Evolutionary conservation across 371 early-diverging fungal genomes (phyloP).

Genomic region (Nematocida sp.): DNA sequence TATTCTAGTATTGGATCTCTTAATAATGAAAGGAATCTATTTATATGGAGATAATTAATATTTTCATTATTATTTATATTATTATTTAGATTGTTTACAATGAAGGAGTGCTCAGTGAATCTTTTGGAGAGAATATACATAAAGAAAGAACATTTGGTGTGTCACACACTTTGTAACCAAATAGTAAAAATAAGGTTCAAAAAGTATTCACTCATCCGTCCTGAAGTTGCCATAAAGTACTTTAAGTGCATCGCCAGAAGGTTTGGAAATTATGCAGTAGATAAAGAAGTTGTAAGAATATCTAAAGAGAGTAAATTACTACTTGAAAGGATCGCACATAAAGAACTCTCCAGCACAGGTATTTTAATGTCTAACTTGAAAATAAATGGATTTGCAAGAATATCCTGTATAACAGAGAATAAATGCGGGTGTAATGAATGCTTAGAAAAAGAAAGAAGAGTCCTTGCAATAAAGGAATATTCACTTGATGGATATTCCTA

Average conservation of each 20-base stretch:
- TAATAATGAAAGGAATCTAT: no score
- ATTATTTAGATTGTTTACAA: slow-evolving; percentile 36
- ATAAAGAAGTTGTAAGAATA: background rate
- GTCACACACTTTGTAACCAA: slow-evolving; percentile 32
- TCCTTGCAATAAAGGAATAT: background rate
- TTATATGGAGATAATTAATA: background rate
- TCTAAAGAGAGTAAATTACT: slow-evolving; percentile 32
- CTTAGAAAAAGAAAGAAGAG: background rate
- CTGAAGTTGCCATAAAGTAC: slow-evolving; percentile 50
- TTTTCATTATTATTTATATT: slow-evolving; percentile 24
- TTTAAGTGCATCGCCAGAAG: slow-evolving; percentile 19
- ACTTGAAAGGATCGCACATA: slow-evolving; percentile 20
- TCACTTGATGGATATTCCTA: background rate
- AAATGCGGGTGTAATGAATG: slow-evolving; percentile 1
- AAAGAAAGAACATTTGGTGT: slow-evolving; percentile 43
- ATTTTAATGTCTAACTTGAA: slow-evolving; percentile 42
- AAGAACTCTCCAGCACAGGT: slow-evolving; percentile 1
- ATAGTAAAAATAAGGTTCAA: slow-evolving; percentile 32
- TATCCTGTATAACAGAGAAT: background rate
- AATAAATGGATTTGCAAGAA: background rate
- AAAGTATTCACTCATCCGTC: background rate
- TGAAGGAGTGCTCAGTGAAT: slow-evolving; percentile 41
- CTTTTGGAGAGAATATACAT: slow-evolving; percentile 22
- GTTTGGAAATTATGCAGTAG: slow-evolving; percentile 12
- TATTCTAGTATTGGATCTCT: no score